phyloP scores from a whole-genome alignment of 2,329 filamentous ascomycete genomes.

The Neonectria neomacrospora region DNA sequence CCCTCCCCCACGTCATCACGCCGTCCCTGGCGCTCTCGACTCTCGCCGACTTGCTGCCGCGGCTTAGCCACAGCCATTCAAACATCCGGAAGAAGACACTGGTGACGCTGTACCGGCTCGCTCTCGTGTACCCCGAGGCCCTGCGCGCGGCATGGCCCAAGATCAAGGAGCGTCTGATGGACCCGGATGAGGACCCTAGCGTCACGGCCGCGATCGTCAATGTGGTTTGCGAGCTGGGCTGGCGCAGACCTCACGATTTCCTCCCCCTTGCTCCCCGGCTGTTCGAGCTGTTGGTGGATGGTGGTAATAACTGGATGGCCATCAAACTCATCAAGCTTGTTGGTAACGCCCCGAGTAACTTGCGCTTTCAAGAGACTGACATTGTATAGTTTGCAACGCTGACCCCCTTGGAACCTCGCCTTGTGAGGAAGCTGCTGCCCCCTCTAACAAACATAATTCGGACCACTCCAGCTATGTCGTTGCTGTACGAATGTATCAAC shows the following conservation, averaged over 20 bases:
- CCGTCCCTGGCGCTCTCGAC: conserved; percentile 91
- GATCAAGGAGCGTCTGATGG: conserved; percentile 93
- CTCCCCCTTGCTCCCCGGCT: conserved; percentile 89
- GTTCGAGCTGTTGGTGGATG: conserved; percentile 91
- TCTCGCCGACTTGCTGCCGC: conserved; percentile 85
- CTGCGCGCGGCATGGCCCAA: conserved; percentile 94
- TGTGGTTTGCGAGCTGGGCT: conserved; percentile 94
- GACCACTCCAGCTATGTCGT: conserved; percentile 96
- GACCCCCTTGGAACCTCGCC: conserved; percentile 88
- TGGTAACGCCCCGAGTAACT: conserved; percentile 3
- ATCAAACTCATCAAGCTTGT: conserved; percentile 99
- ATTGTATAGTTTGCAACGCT: conserved; percentile 85
- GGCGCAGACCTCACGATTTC: conserved; percentile 93
- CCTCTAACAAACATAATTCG: conserved; percentile 93
- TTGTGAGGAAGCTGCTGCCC: conserved; percentile 90
- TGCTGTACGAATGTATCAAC: conserved; percentile 98
- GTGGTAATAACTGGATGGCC: conserved; percentile 99
- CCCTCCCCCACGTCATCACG: conserved; percentile 95
- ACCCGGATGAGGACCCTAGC: conserved; percentile 88
- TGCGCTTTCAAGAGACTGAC: conserved; percentile 1
- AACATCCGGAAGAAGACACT: conserved; percentile 95
- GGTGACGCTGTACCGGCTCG: conserved; percentile 91
- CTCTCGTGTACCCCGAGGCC: conserved; percentile 96
- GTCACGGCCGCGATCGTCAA: conserved; percentile 97
- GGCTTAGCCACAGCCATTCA: conserved; percentile 86